Evolutionary conservation across 2,329 filamentous ascomycete species (phyloP), one percentile per base, ranked within the genome.

Genomic region (Dothistroma pini): DNA sequence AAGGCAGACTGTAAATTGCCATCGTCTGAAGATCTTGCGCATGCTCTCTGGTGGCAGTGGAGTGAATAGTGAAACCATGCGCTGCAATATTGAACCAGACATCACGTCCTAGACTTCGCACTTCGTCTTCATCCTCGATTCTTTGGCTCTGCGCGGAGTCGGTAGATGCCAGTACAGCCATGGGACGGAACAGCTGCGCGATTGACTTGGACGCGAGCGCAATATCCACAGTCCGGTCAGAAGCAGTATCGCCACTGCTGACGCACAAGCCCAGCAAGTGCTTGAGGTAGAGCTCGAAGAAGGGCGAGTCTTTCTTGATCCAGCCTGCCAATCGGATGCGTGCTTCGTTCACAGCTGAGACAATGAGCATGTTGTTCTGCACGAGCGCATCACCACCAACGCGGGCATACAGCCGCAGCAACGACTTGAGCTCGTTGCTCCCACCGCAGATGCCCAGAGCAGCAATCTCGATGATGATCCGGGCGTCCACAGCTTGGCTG

Each of bases 11-110:
- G 75, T 96, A 88, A 56, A 91, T 86, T 1, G 96, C 93, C 72
- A 99, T 87, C 38, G 90, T 81, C 25, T 90, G 86, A 21, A 99
- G 81, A 72, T 97, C 92, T 60, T 88, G 83, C 54, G 87, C 76
- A 69, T 96, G 86, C 66, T 85, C 84, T 72, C 87, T 88, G 19
- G 88, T 90, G 58, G 89, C 84, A 16, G 87, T 84, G 0, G 91
- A 93, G 16, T 84, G 84, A 11, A 89, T 82, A 10, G 87, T 88
- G 73, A 97, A 96, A 4, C 93, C 95, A 74, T 99, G 95, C 0
- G 96, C 89, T 22, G 93, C 90, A 64, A 97, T 91, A 71, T 99
- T 99, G 78, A 97, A 97, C 95, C 95, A 99, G 5, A 91, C 91
- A 80, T 99, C 93, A 56, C 93, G 87, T 29, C 86, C 84, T 63